These are phyloP conservation scores for Nannochloropsis gaditana DNA, from an alignment of 108 stramenopile species.

Conservation along the genomic window DNA sequence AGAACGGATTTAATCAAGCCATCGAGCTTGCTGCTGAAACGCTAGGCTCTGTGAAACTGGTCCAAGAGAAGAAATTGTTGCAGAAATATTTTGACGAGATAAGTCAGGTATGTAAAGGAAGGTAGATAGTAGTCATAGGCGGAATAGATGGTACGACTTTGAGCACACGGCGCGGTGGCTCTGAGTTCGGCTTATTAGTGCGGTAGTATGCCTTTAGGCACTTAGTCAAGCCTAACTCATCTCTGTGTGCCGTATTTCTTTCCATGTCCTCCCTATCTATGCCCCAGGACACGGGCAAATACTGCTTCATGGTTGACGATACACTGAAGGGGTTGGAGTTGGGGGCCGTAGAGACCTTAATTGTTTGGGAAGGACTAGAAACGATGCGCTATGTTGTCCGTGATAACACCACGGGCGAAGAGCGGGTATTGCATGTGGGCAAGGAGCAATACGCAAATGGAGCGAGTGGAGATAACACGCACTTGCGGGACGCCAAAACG, in stretches of 20 bases:
- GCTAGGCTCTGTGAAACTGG: slow-evolving; percentile 89
- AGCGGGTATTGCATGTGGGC: slow-evolving; percentile 74
- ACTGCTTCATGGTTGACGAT: slow-evolving; percentile 98
- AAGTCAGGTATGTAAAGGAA: slow-evolving; percentile 54
- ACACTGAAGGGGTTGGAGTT: slow-evolving; percentile 93
- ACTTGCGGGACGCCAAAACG: slow-evolving; percentile 71
- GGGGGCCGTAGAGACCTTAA: slow-evolving; percentile 94
- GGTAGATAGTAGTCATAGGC: neutral
- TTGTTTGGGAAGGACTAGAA: slow-evolving; percentile 93
- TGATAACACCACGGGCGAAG: slow-evolving; percentile 70
- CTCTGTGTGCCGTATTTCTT: neutral
- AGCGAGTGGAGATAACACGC: slow-evolving; percentile 49
- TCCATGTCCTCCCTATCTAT: neutral
- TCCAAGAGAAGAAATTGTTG: slow-evolving; percentile 96
- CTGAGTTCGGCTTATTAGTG: no score
- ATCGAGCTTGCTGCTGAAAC: slow-evolving; percentile 91
- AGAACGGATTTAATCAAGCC: slow-evolving; percentile 98
- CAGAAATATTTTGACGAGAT: slow-evolving; percentile 98
- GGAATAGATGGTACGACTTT: no score
- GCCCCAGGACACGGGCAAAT: slow-evolving; percentile 82
- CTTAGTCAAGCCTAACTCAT: neutral
- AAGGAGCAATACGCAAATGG: slow-evolving; percentile 61
- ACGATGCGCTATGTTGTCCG: slow-evolving; percentile 51
- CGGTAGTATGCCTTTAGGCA: neutral
- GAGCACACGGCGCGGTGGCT: no score